phyloP scores from a whole-genome alignment of 345 rosid species.

The Brassica rapa region DNA sequence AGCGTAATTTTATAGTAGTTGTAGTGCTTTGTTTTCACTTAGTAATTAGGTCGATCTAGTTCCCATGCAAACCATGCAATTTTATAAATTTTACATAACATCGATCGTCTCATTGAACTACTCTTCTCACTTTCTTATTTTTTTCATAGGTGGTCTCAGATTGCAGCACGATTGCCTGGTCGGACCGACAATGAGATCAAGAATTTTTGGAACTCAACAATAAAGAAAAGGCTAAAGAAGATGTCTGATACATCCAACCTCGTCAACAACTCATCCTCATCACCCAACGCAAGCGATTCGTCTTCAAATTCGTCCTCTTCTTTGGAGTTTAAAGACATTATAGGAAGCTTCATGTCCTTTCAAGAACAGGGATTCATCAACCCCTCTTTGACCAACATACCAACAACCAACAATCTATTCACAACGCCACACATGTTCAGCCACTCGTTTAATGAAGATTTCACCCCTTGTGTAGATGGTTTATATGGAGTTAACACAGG shows the following conservation, averaged over 20 bases:
- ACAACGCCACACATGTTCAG: conserved; percentile 21
- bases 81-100: neutral
- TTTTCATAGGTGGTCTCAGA: conserved; percentile 89
- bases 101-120: neutral
- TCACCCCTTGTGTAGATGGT: conserved; percentile 35
- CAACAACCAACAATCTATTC: conserved; percentile 30
- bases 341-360: conserved; percentile 49
- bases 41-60: neutral
- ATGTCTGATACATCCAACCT: conserved; percentile 40
- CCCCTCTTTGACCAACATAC: conserved; percentile 48
- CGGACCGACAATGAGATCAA: conserved; percentile 97
- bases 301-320: conserved; percentile 56
- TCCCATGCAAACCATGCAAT: conserved; percentile 39
- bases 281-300: conserved; percentile 54
- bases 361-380: conserved; percentile 56
- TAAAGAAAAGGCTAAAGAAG: conserved; percentile 87
- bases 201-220: conserved; percentile 96
- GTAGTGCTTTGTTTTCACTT: conserved; percentile 4
- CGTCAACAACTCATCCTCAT: conserved; percentile 41
- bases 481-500: conserved; percentile 45
- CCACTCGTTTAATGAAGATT: conserved; percentile 11
- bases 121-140: conserved; percentile 1
- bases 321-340: conserved; percentile 52
- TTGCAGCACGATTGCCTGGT: conserved; percentile 95
- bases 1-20: neutral